Evolutionary conservation across 2,329 filamentous ascomycete genomes (phyloP).

Genomic region (Fonsecaea nubica): DNA sequence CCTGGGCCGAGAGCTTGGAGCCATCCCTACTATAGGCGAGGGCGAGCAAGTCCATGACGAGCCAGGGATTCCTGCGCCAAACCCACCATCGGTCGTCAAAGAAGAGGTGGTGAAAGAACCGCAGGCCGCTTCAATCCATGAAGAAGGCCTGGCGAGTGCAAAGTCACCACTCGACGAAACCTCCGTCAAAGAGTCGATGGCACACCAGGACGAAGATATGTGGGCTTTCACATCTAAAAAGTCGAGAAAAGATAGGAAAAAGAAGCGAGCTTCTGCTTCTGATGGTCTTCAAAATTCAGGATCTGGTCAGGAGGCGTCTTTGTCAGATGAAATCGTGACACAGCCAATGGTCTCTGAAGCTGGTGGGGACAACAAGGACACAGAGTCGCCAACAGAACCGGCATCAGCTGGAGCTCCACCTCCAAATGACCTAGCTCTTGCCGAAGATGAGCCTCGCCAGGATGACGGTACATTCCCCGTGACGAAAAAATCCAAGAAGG

Average conservation of each 20-base stretch:
- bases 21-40: background rate
- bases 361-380: background rate
- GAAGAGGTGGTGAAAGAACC: background rate
- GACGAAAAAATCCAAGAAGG: constrained; percentile 29
- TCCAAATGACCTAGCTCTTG: background rate
- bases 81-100: background rate
- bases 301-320: background rate
- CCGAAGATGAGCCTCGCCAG: constrained; percentile 6
- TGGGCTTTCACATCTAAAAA: constrained; percentile 10
- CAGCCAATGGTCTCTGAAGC: background rate
- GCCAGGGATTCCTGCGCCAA: background rate
- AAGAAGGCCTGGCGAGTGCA: background rate
- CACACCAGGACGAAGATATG: constrained; percentile 23
- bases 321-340: background rate
- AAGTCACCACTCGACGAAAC: background rate
- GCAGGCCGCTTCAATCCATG: background rate
- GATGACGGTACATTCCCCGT: constrained; percentile 22
- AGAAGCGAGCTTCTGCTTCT: constrained; percentile 29
- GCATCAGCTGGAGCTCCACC: background rate
- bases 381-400: background rate
- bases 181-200: background rate
- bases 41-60: background rate
- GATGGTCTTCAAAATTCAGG: constrained; percentile 12
- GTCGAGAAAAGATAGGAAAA: constrained; percentile 38
- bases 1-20: background rate